A percentile compares a stretch with the other conserved stretches of the same genome.
These are phyloP conservation scores for Trichoderma breve DNA, from an alignment of 2,329 filamentous ascomycete species.

Conservation along the genomic window DNA sequence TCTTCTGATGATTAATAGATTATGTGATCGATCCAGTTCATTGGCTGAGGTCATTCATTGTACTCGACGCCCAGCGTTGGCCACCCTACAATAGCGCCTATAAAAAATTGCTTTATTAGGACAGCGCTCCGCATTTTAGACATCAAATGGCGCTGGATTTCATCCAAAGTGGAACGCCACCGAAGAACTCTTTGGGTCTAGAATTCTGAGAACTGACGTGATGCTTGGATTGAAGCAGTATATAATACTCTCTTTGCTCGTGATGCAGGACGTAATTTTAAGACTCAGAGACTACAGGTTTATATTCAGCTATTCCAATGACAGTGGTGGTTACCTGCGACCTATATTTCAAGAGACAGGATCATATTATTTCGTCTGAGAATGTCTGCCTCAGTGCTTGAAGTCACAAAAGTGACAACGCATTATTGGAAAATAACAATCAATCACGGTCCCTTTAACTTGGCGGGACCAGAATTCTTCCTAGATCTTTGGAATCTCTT, in stretches of 20 bases:
- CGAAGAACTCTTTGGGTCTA: background rate
- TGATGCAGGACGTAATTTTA: background rate
- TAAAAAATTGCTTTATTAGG: background rate
- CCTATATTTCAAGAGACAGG: background rate
- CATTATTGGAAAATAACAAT: background rate
- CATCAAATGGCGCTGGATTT: background rate
- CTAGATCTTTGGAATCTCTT: background rate
- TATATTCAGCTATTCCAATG: background rate
- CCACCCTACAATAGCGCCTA: background rate
- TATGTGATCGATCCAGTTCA: background rate
- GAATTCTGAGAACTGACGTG: background rate
- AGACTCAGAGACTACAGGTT: background rate
- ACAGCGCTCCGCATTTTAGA: background rate
- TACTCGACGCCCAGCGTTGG: background rate
- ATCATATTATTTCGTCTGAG: background rate
- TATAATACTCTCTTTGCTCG: background rate
- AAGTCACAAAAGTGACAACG: background rate
- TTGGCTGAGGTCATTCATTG: background rate
- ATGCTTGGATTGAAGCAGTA: background rate
- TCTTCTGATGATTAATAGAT: background rate
- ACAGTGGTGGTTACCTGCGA: accelerated
- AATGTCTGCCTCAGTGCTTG: background rate
- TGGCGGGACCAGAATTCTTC: background rate
- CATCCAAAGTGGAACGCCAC: background rate
- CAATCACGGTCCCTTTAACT: background rate